Conservation (phyloP, 805 yeast genomes). For the Candida maltosa region DNA sequence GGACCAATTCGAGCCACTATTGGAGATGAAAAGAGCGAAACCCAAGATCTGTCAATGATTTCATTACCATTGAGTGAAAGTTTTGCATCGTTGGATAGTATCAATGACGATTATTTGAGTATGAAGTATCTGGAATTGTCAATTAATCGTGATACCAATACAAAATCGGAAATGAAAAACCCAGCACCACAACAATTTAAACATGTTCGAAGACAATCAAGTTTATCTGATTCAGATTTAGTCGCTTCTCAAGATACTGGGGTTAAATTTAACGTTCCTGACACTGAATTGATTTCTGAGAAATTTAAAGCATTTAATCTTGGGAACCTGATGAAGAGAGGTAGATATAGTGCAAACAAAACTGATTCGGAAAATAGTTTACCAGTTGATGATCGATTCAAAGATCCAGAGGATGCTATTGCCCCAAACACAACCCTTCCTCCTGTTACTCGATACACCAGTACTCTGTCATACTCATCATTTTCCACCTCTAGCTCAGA, state of each 20-base stretch:
- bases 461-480: slow-evolving; percentile 11
- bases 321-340: slow-evolving; percentile 18
- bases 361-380: background rate
- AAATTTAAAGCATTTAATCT: slow-evolving; percentile 35
- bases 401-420: slow-evolving; percentile 10
- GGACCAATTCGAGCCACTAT: slow-evolving; percentile 23
- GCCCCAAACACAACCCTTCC: slow-evolving; percentile 12
- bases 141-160: slow-evolving; percentile 7
- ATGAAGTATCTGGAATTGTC: slow-evolving; percentile 33
- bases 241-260: background rate
- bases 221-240: slow-evolving; percentile 11
- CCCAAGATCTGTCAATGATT: slow-evolving; percentile 49
- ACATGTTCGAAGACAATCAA: slow-evolving; percentile 6
- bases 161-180: slow-evolving; percentile 5
- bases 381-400: background rate
- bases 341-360: slow-evolving; percentile 10
- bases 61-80: slow-evolving; percentile 69
- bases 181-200: background rate
- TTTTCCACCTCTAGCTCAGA: slow-evolving; percentile 12
- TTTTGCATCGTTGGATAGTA: slow-evolving; percentile 74
- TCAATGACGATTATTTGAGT: slow-evolving; percentile 54
- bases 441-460: slow-evolving; percentile 1
- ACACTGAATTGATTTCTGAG: slow-evolving; percentile 21
- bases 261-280: no score
- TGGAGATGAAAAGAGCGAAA: background rate